phyloP scores from a whole-genome alignment of 2,329 filamentous ascomycete genomes.

The Coniochaeta sp. region DNA sequence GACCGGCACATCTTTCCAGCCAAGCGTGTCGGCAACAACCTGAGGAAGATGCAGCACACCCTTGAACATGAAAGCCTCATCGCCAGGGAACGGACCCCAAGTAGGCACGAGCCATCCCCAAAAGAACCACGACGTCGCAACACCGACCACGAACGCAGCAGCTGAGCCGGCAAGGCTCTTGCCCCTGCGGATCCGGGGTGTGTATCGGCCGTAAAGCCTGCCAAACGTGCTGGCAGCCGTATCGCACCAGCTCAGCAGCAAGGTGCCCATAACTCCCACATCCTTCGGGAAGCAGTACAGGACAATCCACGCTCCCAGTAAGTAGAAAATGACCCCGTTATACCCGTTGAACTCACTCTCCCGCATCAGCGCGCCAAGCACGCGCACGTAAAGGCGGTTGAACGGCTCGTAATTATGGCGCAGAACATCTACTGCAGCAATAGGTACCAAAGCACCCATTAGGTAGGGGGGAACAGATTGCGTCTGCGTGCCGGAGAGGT shows the following conservation, averaged over 20 bases:
- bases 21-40: constrained; percentile 49
- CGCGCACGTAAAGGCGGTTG: constrained; percentile 80
- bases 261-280: constrained; percentile 77
- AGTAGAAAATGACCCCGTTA: constrained; percentile 96
- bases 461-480: constrained; percentile 76
- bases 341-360: constrained; percentile 91
- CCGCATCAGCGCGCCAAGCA: constrained; percentile 87
- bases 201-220: constrained; percentile 81
- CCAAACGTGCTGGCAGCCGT: constrained; percentile 95
- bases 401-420: constrained; percentile 76
- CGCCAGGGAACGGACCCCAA: constrained; percentile 59
- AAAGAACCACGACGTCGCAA: constrained; percentile 76
- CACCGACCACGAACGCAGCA: constrained; percentile 75
- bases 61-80: constrained; percentile 74
- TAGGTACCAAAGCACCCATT: constrained; percentile 73
- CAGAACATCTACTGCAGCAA: constrained; percentile 72
- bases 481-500: constrained; percentile 71
- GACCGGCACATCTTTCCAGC: constrained; percentile 49
- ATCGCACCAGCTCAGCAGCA: constrained; percentile 95
- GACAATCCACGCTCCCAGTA: constrained; percentile 82
- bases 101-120: constrained; percentile 79
- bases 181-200: constrained; percentile 72
- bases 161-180: constrained; percentile 88
- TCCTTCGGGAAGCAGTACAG: constrained; percentile 89
- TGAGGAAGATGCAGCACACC: constrained; percentile 66